Evolutionary conservation across 768 basidiomycete species (phyloP).

Genomic region (Mrakia gelida): DNA sequence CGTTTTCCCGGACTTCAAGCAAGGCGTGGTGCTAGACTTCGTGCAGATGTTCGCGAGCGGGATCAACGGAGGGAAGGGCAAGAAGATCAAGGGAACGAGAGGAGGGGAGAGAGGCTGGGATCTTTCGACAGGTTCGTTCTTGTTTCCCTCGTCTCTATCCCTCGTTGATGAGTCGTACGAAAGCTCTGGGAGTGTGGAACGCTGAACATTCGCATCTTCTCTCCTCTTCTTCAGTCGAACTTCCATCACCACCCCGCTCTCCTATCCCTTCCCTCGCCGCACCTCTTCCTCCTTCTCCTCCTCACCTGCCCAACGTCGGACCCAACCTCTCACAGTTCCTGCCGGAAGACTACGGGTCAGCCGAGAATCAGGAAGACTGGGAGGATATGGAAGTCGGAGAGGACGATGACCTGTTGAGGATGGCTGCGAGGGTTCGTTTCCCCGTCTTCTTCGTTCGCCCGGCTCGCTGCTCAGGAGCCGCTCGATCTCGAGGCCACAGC

Average conservation of each 20-base stretch:
- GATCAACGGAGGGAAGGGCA: background rate
- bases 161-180: background rate
- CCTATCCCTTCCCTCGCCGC: background rate
- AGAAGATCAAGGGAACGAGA: background rate
- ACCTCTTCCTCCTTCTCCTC: constrained; percentile 5
- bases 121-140: background rate
- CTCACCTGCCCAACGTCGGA: constrained; percentile 3
- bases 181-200: background rate
- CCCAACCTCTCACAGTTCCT: constrained; percentile 14
- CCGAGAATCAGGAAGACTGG: background rate
- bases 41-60: constrained; percentile 19
- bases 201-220: background rate
- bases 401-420: constrained; percentile 24
- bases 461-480: background rate
- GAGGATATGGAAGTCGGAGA: constrained; percentile 15
- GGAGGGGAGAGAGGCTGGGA: background rate
- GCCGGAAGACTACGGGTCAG: background rate
- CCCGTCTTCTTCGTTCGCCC: background rate
- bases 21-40: constrained; percentile 26
- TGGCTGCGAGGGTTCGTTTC: background rate
- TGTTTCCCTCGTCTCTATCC: too few species aligned
- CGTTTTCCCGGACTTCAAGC: constrained; percentile 26
- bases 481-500: background rate
- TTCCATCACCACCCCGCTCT: background rate
- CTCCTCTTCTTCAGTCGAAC: background rate